Conservation (phyloP, 2,329 filamentous ascomycete genomes). For the Xylariomycetidae sp. region DNA sequence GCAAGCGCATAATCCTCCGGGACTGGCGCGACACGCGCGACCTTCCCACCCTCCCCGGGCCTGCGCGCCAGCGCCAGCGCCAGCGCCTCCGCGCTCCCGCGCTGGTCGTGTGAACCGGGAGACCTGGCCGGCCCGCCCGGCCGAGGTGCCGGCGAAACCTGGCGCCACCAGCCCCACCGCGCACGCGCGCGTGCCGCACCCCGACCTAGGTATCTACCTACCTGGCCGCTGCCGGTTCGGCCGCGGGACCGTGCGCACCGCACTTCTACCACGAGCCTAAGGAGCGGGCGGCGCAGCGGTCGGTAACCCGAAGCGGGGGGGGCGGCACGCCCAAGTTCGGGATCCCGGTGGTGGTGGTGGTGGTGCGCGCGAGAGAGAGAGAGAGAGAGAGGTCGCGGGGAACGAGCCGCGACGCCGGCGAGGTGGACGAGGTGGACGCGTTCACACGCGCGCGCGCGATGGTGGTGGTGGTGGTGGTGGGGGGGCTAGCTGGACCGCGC, state of each 20-base stretch:
- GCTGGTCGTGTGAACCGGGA: conserved; percentile 7
- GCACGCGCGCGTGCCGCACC: conserved; percentile 35
- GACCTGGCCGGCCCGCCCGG: conserved; percentile 8
- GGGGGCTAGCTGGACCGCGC: conserved; percentile 28
- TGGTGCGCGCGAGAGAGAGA: conserved; percentile 9
- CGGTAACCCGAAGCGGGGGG: conserved; percentile 27
- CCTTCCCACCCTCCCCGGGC: neutral
- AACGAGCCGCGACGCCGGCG: conserved; percentile 29
- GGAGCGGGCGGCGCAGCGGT: conserved; percentile 25
- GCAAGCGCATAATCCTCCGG: conserved; percentile 6
- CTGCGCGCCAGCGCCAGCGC: too few relatives aligned
- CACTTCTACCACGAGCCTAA: conserved; percentile 39
- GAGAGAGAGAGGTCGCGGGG: conserved; percentile 31
- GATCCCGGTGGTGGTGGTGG: too few relatives aligned
- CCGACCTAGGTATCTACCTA: conserved; percentile 24
- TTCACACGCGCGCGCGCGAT: conserved; percentile 29
- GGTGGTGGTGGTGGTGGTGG: conserved; percentile 28
- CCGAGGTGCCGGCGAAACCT: conserved; percentile 24
- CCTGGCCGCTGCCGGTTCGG: conserved; percentile 17
- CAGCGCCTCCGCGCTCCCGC: conserved; percentile 2
- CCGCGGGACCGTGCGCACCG: conserved; percentile 27
- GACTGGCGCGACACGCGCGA: conserved; percentile 6
- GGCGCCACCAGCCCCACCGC: conserved; percentile 34
- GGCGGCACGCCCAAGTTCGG: conserved; percentile 23
- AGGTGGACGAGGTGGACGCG: conserved; percentile 28